A percentile compares a stretch with the other conserved stretches of the same genome.
Conservation (phyloP, 2,329 filamentous ascomycete species). For the Sporothrix humicola region DNA sequence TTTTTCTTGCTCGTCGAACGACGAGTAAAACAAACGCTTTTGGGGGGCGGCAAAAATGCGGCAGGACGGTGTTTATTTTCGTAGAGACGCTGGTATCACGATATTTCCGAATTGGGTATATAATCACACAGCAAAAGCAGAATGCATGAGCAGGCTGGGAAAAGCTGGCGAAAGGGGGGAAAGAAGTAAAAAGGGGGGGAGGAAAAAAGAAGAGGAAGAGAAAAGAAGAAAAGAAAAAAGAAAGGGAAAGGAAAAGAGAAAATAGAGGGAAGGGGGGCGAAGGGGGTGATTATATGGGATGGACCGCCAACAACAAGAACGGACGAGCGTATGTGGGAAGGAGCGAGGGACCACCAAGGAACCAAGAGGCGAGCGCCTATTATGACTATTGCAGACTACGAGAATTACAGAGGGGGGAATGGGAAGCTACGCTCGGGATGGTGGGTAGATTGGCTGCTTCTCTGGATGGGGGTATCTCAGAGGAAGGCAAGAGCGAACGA, state of each 20-base stretch:
- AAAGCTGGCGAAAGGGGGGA: constrained; percentile 38
- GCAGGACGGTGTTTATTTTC: constrained; percentile 18
- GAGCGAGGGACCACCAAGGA: not conserved
- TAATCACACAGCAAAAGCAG: constrained; percentile 38
- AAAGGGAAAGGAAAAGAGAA: constrained; percentile 31
- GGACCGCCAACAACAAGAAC: constrained; percentile 17
- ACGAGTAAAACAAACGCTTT: constrained; percentile 27
- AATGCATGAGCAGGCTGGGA: constrained; percentile 38
- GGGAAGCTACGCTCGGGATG: constrained; percentile 17
- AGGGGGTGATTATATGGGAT: constrained; percentile 36
- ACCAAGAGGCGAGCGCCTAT: constrained; percentile 1
- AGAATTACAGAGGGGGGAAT: not conserved
- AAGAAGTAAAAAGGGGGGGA: constrained; percentile 39
- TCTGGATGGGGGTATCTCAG: constrained; percentile 21
- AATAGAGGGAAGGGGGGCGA: constrained; percentile 36
- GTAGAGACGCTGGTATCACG: constrained; percentile 33
- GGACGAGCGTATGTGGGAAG: constrained; percentile 16
- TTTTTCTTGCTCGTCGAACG: constrained; percentile 9
- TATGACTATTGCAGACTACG: not conserved
- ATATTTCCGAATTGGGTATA: constrained; percentile 40
- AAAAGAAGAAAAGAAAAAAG: constrained; percentile 28
- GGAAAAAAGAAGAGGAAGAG: constrained; percentile 33
- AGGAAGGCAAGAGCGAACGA: constrained; percentile 16
- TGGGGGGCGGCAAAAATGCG: constrained; percentile 27
- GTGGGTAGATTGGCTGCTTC: constrained; percentile 7